Conservation (phyloP, 2,329 filamentous ascomycete genomes). For the Xylariaceae sp. region DNA sequence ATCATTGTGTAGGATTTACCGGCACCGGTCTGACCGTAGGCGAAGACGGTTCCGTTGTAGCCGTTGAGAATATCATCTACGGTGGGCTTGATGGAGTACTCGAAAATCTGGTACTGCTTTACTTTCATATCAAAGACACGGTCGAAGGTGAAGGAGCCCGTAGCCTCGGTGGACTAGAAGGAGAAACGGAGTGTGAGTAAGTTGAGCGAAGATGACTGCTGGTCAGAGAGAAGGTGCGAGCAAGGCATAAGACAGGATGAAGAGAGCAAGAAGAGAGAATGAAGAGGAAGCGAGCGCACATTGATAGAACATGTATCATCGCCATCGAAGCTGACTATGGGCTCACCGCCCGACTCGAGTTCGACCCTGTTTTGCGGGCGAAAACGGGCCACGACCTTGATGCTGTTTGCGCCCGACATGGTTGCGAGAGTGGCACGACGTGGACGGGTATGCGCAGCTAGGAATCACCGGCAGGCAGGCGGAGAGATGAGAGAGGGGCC, state of each 20-base stretch:
- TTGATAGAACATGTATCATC: constrained; percentile 84
- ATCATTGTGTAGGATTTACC: constrained; percentile 99
- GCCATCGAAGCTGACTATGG: constrained; percentile 82
- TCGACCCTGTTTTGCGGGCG: constrained; percentile 95
- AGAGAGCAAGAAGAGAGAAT: neutral
- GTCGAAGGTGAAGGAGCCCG: constrained; percentile 91
- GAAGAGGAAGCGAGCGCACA: constrained; percentile 48
- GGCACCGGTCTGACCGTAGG: constrained; percentile 95
- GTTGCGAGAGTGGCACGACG: constrained; percentile 30
- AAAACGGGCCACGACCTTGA: constrained; percentile 95
- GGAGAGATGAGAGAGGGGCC: neutral
- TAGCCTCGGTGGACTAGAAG: constrained; percentile 71
- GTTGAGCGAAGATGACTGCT: neutral
- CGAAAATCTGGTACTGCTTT: constrained; percentile 88
- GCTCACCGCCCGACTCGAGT: constrained; percentile 81
- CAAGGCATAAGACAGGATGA: neutral
- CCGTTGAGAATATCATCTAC: constrained; percentile 98
- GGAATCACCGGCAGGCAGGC: neutral
- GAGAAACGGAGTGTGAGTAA: constrained; percentile 26
- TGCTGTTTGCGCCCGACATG: constrained; percentile 59
- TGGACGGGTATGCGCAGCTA: constrained; percentile 27
- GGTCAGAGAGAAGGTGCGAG: too few relatives aligned
- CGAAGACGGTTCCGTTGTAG: constrained; percentile 98
- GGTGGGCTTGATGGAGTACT: constrained; percentile 92
- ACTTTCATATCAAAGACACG: constrained; percentile 94